Evolutionary conservation across 129 eudicot species (phyloP).

Genomic region (Daucus carota): DNA sequence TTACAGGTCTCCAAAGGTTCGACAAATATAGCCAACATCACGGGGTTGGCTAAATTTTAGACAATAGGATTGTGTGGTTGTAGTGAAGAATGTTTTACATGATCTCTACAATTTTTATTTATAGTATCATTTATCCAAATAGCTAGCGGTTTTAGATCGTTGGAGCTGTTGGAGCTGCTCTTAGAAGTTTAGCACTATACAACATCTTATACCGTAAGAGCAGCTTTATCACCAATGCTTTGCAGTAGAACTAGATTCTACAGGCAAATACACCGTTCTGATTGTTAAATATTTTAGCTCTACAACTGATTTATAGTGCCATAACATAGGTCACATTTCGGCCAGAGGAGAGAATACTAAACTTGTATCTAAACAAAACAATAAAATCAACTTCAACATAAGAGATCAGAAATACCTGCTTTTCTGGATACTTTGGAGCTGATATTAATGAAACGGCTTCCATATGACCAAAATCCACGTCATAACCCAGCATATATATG

Average conservation of each 20-base stretch:
- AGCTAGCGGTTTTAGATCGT: too few species aligned
- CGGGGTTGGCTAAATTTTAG: too few species aligned
- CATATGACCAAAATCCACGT: conserved; percentile 99
- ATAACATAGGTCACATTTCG: neutral
- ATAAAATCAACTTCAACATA: neutral
- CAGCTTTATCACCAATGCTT: neutral
- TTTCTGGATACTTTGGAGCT: conserved; percentile 99
- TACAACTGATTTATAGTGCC: neutral
- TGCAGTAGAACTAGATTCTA: neutral
- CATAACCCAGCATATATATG: conserved; percentile 92
- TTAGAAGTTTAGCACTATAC: too few species aligned
- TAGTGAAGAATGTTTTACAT: too few species aligned
- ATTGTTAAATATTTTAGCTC: neutral
- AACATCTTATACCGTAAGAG: neutral
- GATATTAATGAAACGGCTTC: conserved; percentile 98
- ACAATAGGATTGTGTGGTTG: too few species aligned
- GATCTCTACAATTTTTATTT: too few species aligned
- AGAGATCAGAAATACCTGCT: conserved; percentile 47
- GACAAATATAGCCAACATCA: too few species aligned
- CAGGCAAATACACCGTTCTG: neutral
- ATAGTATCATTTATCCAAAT: too few species aligned
- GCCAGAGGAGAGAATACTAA: neutral
- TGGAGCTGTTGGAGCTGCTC: too few species aligned
- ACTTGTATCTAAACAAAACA: neutral
- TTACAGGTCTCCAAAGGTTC: too few species aligned